Base-by-base conservation (phyloP, 2,329 filamentous ascomycete species). In the Dactylella cylindrospora region DNA sequence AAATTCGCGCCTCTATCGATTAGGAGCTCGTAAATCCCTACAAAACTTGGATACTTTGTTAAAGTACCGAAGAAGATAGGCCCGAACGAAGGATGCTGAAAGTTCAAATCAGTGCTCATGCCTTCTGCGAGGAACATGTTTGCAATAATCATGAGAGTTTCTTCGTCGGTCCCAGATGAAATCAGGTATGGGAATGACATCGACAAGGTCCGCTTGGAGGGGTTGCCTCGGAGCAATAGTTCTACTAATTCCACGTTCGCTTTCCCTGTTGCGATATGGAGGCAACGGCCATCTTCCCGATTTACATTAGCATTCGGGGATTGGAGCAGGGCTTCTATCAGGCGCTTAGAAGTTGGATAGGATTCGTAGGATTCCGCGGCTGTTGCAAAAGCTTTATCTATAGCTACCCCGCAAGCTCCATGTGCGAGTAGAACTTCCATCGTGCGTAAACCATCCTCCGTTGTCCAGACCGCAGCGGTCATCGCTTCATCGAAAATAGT, bases 181-280 rank as follows among this genome's bases (percentile, higher is more conserved):
- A 62, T 62, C 13, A 62, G 49, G 31, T 62, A 36, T 25, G 57
- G 57, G 15, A 62, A 62, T 6, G 57, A 43, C 38, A 54, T 62
- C 3, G 57, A 62, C 2, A 62, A 33, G 3, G 57, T 44, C 13
- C 57, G 28, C 25, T 62, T 62, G 7, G 57, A 62, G n/a, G 57
- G 57, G 8, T 54, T 54, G 9, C 57, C 57, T 20, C 35, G 28
- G 3, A 62, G 23, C 13, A 62, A 32, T 1, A 62, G 23, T 20
- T 35, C 20, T 10, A 62, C 49, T 5, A 62, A 44, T 19, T 62
- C 49, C 2, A 54, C 33, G 15, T 62, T 62, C 1, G 57, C 57
- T 12, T 54, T 62, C 32, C 54, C 36, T 10, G 57, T 36, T 2
- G 57, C 57, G 17, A 50, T 40, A 9, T 62, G 50, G 2, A 62